Conservation (phyloP, 768 basidiomycete species). For the Rickenella mellea region DNA sequence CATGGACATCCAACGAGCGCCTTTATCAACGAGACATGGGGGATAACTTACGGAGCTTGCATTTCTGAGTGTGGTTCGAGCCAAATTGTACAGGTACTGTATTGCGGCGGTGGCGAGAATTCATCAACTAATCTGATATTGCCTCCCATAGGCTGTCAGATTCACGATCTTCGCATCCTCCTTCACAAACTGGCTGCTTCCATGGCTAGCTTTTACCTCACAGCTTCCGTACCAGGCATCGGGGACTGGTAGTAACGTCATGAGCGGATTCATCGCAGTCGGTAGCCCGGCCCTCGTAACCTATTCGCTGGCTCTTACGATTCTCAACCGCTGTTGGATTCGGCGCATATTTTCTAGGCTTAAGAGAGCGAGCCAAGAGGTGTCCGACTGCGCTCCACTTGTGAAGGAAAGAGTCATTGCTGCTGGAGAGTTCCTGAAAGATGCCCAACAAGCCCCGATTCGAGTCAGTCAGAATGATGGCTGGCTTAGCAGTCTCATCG, state of each 20-base stretch:
- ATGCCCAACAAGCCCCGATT: constrained; percentile 9
- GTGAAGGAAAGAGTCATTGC: constrained; percentile 1
- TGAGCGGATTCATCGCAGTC: constrained; percentile 7
- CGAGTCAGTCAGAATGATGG: constrained; percentile 9
- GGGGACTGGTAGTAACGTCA: constrained; percentile 7
- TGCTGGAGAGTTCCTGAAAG: constrained; percentile 6
- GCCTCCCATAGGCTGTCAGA: too few species aligned
- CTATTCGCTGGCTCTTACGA: constrained; percentile 10
- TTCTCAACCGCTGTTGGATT: constrained; percentile 8
- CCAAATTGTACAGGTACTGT: constrained; percentile 4
- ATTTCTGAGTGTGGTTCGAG: constrained; percentile 4
- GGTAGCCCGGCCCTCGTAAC: constrained; percentile 10
- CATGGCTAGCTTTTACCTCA: constrained; percentile 11
- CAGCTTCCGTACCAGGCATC: constrained; percentile 12
- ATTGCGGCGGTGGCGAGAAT: neutral
- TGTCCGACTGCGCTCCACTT: too few species aligned
- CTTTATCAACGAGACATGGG: constrained; percentile 4
- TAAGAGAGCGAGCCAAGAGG: too few species aligned
- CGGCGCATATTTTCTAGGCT: constrained; percentile 2
- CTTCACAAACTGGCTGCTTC: constrained; percentile 11
- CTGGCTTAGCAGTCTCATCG: constrained; percentile 7
- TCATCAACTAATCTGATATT: too few species aligned
- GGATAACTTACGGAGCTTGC: constrained; percentile 6
- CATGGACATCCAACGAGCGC: neutral
- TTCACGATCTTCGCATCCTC: constrained; percentile 3